Percentiles rank a stretch among this genome's conserved stretches.
Conservation (phyloP, 2,329 filamentous ascomycete genomes). For the Diplocarpon mali region DNA sequence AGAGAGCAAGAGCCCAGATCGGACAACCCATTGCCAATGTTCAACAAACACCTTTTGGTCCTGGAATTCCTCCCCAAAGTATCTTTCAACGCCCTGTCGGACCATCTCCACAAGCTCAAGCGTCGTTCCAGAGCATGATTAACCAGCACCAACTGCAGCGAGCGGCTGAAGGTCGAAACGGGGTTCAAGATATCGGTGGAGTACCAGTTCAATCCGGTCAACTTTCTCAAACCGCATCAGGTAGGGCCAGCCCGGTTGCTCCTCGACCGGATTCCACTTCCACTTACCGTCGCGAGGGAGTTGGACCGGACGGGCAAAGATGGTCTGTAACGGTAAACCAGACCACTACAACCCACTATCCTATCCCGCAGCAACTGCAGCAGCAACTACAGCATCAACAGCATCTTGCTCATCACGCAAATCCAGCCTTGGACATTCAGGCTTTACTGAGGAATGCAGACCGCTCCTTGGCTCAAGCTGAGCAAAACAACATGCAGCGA, state of each 20-base stretch:
- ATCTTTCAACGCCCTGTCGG: constrained; percentile 13
- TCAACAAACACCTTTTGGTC: constrained; percentile 5
- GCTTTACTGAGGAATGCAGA: constrained; percentile 20
- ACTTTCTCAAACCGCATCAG: constrained; percentile 18
- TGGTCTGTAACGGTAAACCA: constrained; percentile 43
- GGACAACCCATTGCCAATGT: constrained; percentile 5
- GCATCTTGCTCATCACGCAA: constrained; percentile 2
- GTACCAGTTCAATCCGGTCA: constrained; percentile 11
- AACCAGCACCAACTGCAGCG: constrained; percentile 22
- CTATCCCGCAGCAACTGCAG: constrained; percentile 13
- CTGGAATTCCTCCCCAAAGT: constrained; percentile 6
- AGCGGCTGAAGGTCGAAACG: constrained; percentile 19
- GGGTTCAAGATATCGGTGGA: constrained; percentile 13
- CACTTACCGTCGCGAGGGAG: constrained; percentile 37
- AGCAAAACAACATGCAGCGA: constrained; percentile 15
- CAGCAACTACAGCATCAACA: constrained; percentile 12
- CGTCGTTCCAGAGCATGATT: constrained; percentile 17
- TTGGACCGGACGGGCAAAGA: constrained; percentile 39
- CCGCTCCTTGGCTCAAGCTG: constrained; percentile 14
- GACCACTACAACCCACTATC: constrained; percentile 17
- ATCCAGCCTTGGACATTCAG: constrained; percentile 21
- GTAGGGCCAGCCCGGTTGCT: constrained; percentile 22
- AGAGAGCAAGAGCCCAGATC: constrained; percentile 12
- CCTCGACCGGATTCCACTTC: constrained; percentile 29
- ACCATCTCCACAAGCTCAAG: constrained; percentile 10